Percentiles rank a stretch among this genome's conserved stretches.
Conservation (phyloP, 176 grass and related monocot genomes). For the Oryza meyeriana region DNA sequence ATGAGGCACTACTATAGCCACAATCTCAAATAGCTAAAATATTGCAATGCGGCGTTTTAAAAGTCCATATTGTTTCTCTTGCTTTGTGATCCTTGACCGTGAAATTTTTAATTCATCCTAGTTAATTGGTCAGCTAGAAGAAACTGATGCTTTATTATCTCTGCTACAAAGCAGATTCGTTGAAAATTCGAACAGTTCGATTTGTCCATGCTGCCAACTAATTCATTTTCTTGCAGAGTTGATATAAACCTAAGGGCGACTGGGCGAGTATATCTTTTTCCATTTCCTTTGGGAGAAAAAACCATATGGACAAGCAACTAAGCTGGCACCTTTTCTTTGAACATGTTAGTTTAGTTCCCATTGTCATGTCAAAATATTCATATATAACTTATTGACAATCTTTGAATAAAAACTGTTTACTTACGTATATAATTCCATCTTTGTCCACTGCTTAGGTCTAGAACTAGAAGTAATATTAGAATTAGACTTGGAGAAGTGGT, state of each 20-base stretch:
- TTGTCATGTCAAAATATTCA: background rate
- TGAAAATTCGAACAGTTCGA: background rate
- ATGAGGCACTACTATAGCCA: constrained; percentile 33
- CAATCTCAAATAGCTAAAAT: constrained; percentile 33
- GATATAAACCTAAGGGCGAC: background rate
- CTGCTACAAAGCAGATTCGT: background rate
- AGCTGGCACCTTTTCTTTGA: background rate
- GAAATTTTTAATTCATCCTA: background rate
- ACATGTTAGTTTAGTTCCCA: background rate
- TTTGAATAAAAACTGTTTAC: background rate
- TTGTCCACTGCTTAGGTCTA: background rate
- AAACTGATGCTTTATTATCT: background rate
- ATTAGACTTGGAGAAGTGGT: background rate
- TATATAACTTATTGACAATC: background rate
- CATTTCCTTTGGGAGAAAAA: background rate
- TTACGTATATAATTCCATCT: background rate
- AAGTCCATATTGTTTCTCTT: background rate
- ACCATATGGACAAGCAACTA: background rate
- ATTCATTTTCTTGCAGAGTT: background rate
- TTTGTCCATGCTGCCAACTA: background rate
- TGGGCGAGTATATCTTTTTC: background rate
- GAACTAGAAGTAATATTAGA: too few relatives aligned
- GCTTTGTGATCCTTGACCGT: background rate
- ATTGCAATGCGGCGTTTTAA: constrained; percentile 2
- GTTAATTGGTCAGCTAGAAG: background rate